These are phyloP conservation scores for Cadophora gregata DNA, from an alignment of 2,329 filamentous ascomycete species.

Conservation along the genomic window DNA sequence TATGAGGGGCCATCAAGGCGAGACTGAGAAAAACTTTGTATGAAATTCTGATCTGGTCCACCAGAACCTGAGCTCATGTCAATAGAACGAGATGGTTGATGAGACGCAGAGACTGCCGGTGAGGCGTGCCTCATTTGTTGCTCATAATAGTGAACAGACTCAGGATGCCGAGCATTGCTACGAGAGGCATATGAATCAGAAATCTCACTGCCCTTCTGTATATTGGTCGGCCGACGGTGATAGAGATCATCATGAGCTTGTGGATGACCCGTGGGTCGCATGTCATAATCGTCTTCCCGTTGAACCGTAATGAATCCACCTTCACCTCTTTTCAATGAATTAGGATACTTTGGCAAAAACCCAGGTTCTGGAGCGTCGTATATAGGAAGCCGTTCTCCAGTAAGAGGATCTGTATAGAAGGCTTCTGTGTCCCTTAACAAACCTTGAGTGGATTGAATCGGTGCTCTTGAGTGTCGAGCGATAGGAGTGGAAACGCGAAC, in stretches of 20 bases:
- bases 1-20: conserved; percentile 34
- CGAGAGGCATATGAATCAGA: conserved; percentile 30
- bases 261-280: conserved; percentile 28
- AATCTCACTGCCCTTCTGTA: conserved; percentile 23
- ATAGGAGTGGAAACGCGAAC: conserved; percentile 22
- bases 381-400: conserved; percentile 36
- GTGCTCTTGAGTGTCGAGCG: conserved; percentile 27
- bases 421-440: conserved; percentile 33
- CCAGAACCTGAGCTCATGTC: conserved; percentile 30
- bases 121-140: conserved; percentile 31
- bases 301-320: conserved; percentile 20
- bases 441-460: conserved; percentile 38
- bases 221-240: conserved; percentile 26
- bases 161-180: conserved; percentile 27
- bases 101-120: conserved; percentile 33
- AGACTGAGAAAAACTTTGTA: conserved; percentile 43
- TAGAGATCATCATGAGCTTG: conserved; percentile 26
- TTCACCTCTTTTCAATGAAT: conserved; percentile 31
- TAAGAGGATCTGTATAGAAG: conserved; percentile 31
- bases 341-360: conserved; percentile 29
- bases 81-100: conserved; percentile 37
- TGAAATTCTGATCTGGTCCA: conserved; percentile 37
- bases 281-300: conserved; percentile 23
- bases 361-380: conserved; percentile 37
- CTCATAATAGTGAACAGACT: conserved; percentile 28